A percentile compares a stretch with the other conserved stretches of the same genome.
phyloP scores from a whole-genome alignment of 192 early-diverging fungal species.

The Dispira parvispora region DNA sequence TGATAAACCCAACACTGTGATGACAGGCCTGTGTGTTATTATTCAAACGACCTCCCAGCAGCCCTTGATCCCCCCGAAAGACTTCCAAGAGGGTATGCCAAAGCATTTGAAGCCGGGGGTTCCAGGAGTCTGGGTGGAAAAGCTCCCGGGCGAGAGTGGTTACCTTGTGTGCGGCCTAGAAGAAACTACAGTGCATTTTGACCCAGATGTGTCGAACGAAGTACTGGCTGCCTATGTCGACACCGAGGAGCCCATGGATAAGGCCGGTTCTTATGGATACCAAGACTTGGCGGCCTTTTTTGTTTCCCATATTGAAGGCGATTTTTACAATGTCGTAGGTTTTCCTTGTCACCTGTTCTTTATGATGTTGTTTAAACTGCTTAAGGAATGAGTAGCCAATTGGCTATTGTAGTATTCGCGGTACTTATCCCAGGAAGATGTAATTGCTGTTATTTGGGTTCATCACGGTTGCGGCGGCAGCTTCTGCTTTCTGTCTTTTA shows the following conservation, averaged over 20 bases:
- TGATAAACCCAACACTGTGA: constrained; percentile 45
- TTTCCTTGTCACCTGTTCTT: constrained; percentile 27
- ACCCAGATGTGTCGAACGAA: constrained; percentile 34
- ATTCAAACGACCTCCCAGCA: too few species aligned
- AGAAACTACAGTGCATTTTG: constrained; percentile 51
- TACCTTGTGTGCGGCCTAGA: constrained; percentile 20
- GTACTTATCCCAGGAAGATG: too few species aligned
- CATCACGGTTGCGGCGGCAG: too few species aligned
- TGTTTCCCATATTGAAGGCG: constrained; percentile 55
- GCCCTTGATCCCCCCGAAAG: too few species aligned
- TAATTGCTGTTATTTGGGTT: too few species aligned
- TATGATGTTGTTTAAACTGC: constrained; percentile 22
- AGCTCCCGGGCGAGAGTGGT: not conserved
- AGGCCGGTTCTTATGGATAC: constrained; percentile 77
- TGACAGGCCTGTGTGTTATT: constrained; percentile 54
- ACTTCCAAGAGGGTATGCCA: too few species aligned
- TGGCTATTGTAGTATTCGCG: too few species aligned
- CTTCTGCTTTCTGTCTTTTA: too few species aligned
- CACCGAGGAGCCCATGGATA: constrained; percentile 49
- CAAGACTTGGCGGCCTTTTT: constrained; percentile 59
- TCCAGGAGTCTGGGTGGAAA: too few species aligned
- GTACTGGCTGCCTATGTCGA: constrained; percentile 43
- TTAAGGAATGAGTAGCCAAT: too few species aligned
- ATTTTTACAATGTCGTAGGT: constrained; percentile 71
- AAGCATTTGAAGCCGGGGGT: too few species aligned